phyloP scores from a whole-genome alignment of 169 alveolate species.

The Blepharisma undulans region DNA sequence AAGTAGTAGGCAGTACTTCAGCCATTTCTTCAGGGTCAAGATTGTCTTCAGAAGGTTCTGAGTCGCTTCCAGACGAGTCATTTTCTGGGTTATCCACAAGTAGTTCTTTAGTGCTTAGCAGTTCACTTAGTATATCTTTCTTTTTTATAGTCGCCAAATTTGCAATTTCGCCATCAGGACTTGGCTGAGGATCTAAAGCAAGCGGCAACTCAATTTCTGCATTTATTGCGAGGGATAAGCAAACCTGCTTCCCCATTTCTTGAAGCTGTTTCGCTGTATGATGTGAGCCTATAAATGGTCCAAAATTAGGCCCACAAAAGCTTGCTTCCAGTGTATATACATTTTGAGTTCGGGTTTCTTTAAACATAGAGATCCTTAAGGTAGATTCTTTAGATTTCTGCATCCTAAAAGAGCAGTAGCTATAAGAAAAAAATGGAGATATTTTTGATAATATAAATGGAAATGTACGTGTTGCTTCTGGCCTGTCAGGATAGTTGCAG shows the following conservation, averaged over 20 bases:
- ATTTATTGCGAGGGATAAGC: constrained; percentile 33
- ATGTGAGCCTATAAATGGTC: constrained; percentile 42
- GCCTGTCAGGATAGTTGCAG: constrained; percentile 43
- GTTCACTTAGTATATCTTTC: background rate
- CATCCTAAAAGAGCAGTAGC: constrained; percentile 53
- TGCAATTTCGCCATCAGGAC: background rate
- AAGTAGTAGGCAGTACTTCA: background rate
- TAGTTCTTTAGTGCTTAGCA: background rate
- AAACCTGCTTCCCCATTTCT: constrained; percentile 60
- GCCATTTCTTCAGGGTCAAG: background rate
- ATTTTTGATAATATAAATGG: constrained; percentile 64
- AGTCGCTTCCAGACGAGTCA: constrained; percentile 39
- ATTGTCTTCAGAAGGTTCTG: constrained; percentile 46
- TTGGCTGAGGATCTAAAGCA: background rate
- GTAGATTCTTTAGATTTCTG: constrained; percentile 71
- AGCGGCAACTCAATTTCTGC: background rate
- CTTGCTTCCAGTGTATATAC: constrained; percentile 74
- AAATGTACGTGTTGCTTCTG: constrained; percentile 54
- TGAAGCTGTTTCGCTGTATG: constrained; percentile 50
- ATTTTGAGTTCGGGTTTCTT: constrained; percentile 47
- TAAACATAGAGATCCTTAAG: constrained; percentile 70
- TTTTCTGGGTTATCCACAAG: constrained; percentile 7
- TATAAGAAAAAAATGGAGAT: constrained; percentile 49
- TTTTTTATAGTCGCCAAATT: background rate
- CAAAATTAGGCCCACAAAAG: constrained; percentile 57